A percentile compares a stretch with the other conserved stretches of the same genome.
Evolutionary conservation across 106 monocot genomes (phyloP).

Genomic region (Chionographis japonica): DNA sequence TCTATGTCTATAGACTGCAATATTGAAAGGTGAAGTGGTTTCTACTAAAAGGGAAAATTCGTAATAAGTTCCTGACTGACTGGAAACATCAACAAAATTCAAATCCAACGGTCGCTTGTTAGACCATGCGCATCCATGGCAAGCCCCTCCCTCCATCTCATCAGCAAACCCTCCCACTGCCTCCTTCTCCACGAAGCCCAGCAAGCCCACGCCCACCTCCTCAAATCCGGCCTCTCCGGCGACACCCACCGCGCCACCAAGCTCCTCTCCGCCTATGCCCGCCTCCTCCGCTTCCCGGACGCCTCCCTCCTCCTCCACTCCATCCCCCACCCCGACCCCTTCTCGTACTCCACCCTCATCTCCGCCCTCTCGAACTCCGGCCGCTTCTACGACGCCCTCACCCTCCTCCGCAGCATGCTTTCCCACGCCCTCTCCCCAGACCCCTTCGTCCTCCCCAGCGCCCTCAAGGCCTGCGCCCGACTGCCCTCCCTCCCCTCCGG

Average conservation of each 20-base stretch:
- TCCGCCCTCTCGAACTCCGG: constrained; percentile 22
- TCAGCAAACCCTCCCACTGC: neutral
- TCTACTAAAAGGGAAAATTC: too few species aligned
- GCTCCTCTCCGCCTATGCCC: constrained; percentile 34
- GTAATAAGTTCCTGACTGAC: too few species aligned
- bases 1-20: too few species aligned
- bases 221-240: constrained; percentile 29
- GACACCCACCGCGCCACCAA: constrained; percentile 24
- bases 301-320: constrained; percentile 25
- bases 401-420: constrained; percentile 34
- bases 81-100: too few species aligned
- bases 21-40: too few species aligned
- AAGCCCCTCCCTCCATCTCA: too few species aligned
- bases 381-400: constrained; percentile 7
- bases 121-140: too few species aligned
- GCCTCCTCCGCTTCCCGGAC: constrained; percentile 15
- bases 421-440: constrained; percentile 27
- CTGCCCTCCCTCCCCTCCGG: constrained; percentile 25
- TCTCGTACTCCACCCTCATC: constrained; percentile 36
- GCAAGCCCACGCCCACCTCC: constrained; percentile 27
- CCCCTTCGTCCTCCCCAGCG: constrained; percentile 52
- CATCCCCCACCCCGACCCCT: constrained; percentile 21
- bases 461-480: constrained; percentile 39
- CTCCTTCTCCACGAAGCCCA: constrained; percentile 5
- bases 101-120: too few species aligned